Evolutionary conservation across 2,329 filamentous ascomycete species (phyloP).

Genomic region (Ceratocystiopsis brevicomis): DNA sequence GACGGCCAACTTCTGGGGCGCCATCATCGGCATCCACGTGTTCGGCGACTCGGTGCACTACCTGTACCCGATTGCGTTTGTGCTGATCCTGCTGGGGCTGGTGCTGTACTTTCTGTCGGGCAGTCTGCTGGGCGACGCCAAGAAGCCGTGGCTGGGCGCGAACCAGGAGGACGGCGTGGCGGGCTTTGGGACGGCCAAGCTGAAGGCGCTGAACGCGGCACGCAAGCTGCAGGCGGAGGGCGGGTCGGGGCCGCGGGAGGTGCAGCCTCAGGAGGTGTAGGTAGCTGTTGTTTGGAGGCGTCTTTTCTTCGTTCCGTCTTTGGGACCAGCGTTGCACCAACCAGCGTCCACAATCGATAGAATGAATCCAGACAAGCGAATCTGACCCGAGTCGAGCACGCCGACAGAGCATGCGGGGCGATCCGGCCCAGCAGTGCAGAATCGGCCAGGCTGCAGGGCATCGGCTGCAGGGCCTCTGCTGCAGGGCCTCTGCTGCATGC

Average conservation of each 20-base stretch:
- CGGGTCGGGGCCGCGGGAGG: too few species aligned
- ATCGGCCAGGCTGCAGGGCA: too few species aligned
- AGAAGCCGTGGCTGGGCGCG: constrained; percentile 86
- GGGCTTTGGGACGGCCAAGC: constrained; percentile 71
- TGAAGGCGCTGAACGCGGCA: constrained; percentile 45
- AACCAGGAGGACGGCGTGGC: constrained; percentile 67
- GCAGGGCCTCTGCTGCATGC: too few species aligned
- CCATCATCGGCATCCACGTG: constrained; percentile 76
- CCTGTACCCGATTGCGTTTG: constrained; percentile 91
- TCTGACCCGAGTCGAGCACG: too few species aligned
- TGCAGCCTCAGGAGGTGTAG: constrained; percentile 5
- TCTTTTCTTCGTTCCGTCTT: too few species aligned
- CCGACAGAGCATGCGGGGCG: too few species aligned
- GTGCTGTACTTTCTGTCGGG: constrained; percentile 76
- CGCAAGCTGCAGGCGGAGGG: constrained; percentile 19
- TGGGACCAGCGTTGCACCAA: too few species aligned
- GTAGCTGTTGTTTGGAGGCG: too few species aligned
- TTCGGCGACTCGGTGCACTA: constrained; percentile 68
- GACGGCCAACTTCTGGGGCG: constrained; percentile 93
- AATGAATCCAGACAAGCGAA: too few species aligned
- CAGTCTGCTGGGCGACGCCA: constrained; percentile 63
- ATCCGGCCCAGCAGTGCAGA: too few species aligned
- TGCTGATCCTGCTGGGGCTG: constrained; percentile 73
- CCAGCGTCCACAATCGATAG: too few species aligned
- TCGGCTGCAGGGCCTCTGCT: too few species aligned